These are phyloP conservation scores for Marasmius tenuissimus DNA, from an alignment of 1,284 basidiomycete species.

Conservation along the genomic window DNA sequence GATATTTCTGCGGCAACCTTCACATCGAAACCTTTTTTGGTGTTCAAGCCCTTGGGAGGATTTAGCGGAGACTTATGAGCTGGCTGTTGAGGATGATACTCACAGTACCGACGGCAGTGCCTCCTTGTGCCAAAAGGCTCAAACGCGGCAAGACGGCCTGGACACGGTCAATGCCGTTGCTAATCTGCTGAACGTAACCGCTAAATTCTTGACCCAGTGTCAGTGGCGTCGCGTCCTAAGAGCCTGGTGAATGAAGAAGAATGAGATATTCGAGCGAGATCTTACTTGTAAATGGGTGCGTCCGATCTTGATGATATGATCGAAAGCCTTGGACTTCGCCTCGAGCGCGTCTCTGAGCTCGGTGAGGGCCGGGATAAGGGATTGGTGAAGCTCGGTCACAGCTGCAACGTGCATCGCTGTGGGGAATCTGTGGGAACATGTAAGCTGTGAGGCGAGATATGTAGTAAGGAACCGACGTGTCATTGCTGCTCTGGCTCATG, in stretches of 20 bases:
- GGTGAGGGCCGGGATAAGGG: conserved; percentile 84
- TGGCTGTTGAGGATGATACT: conserved; percentile 27
- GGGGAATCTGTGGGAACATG: conserved; percentile 73
- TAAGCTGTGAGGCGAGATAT: not conserved
- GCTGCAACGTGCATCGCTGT: conserved; percentile 99
- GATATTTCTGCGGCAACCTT: conserved; percentile 93
- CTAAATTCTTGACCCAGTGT: conserved; percentile 99
- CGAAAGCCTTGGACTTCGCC: conserved; percentile 80
- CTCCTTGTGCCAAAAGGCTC: conserved; percentile 93
- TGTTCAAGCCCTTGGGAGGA: conserved; percentile 83
- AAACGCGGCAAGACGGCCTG: conserved; percentile 85
- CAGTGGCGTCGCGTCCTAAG: conserved; percentile 92
- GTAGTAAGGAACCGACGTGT: conserved; percentile 64
- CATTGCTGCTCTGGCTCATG: conserved; percentile 99
- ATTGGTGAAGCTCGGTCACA: conserved; percentile 83
- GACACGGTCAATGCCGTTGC: conserved; percentile 88
- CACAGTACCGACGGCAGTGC: conserved; percentile 97
- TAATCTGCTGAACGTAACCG: conserved; percentile 95
- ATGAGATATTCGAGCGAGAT: not conserved
- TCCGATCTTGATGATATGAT: conserved; percentile 97
- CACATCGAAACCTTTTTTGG: conserved; percentile 94
- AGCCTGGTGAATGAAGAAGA: not conserved
- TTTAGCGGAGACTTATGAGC: not conserved
- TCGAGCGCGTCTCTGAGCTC: conserved; percentile 85
- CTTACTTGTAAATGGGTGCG: conserved; percentile 90